Base-by-base conservation (phyloP, 169 alveolate genomes). In the Eimeria falciformis region DNA sequence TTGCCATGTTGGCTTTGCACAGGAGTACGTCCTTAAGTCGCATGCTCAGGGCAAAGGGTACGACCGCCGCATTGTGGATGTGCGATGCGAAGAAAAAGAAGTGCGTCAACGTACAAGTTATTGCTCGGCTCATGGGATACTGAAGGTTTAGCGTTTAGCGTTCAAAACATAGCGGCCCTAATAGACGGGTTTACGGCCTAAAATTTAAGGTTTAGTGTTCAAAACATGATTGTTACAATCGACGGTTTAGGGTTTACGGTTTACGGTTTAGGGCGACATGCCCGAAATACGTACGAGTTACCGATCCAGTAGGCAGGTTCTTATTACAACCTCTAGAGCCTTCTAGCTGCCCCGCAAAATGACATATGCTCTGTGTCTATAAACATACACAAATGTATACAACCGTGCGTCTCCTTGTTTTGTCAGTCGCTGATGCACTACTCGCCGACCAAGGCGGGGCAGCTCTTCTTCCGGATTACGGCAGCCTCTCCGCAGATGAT, bases 401-500 rank as follows among this genome's bases (percentile, higher is more conserved):
- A 62, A 12, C 9, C 27, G 27, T 62, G 5, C 56, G 82, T 83
- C 45, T n/a, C 2, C n/a, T 17, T 69, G 23, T 68, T 46, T 33
- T 58, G 23, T 29, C 91, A 91, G 94, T 78, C 91, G 11, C 56
- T 91, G 75, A 91, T 91, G 94, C 37, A 91, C 75, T 91, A 79
- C 58, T 37, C 71, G 5, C 93, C 87, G 9, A 29, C 84, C 7
- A 53, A 85, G 45, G 89, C 47, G 62, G 25, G 68, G 5, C 90
- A 75, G 46, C 56, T 68, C 58, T 97, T 95, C 91, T 94, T 97
- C 88, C 96, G 96, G 58, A 92, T 97, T 43, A 96, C 98, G 0
- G 97, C 96, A 14, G 95, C 96, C 17, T 91, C 96, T 12, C 98
- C 98, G 33, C 95, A 96, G 23, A 92, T 95, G 96, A 96, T 97